Evolutionary conservation across 202 grass and related monocot genomes (phyloP), one percentile per base, ranked within the genome.

Genomic region (Hordeum pubiflorum): DNA sequence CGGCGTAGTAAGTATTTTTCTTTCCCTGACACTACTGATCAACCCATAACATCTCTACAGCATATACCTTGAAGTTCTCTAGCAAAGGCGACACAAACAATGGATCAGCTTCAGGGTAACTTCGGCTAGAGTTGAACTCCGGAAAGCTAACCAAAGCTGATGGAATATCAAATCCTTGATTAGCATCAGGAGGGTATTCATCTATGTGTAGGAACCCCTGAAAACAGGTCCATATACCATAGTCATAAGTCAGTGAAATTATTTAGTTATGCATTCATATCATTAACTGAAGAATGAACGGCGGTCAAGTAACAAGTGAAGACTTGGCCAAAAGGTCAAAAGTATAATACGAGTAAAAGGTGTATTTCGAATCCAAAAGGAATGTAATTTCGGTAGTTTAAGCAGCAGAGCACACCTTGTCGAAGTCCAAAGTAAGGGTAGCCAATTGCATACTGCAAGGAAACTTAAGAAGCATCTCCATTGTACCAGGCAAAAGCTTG

Each of bases 91-190:
- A 98, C 27, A 58, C 32, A 70, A 67, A 74, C 20, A 67, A 50
- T 44, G 74, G 46, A 74, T 83, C 83, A 13, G 60, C 62, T 80
- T 88, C 86, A 20, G 74, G 77, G 79, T 95, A 99, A 63, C 63
- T 91, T 91, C 90, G 71, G 83, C 82, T 91, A 85, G 90, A 91
- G 46, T 76, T 82, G 9, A 95, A 93, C 84, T 95, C 89, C 55
- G 96, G 92, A 89, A 98, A 98, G 59, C 82, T 98, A 81, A 98
- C 77, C 61, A 95, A 87, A 76, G 92, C 96, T 86, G 96, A 95
- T 74, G 96, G 92, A 89, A 98, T 98, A 86, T 95, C 96, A 81
- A 98, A 98, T 80, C 96, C 92, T 87, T 98, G 96, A 93, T 98
- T 98, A 79, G 96, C 96, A 91, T 98, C 96, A 43, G 96, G 96